Conservation (phyloP, 2,329 filamentous ascomycete species). For the Botrytis galanthina region DNA sequence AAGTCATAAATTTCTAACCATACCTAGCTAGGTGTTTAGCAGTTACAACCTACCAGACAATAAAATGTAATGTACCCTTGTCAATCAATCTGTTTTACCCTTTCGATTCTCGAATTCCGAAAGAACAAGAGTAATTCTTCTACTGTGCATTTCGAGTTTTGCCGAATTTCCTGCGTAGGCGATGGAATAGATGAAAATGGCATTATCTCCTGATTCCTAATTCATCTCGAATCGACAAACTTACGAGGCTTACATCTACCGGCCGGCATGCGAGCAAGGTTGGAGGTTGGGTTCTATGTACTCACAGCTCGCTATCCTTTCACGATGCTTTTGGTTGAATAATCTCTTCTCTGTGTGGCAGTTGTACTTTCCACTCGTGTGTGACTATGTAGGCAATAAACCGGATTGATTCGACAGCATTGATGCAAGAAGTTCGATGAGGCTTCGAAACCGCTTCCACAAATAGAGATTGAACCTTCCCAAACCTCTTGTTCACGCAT, state of each 20-base stretch:
- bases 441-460: not conserved
- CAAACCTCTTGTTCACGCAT: constrained; percentile 2
- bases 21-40: not conserved
- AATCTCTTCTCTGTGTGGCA: not conserved
- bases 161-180: constrained; percentile 23
- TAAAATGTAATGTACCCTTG: not conserved
- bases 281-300: not conserved
- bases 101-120: not conserved
- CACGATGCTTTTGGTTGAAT: not conserved
- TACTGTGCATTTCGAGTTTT: not conserved
- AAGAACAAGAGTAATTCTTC: not conserved
- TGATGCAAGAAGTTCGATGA: not conserved
- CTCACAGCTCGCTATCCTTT: constrained; percentile 1
- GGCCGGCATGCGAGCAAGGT: constrained; percentile 17
- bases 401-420: not conserved
- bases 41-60: not conserved
- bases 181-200: constrained; percentile 7
- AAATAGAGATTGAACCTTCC: not conserved
- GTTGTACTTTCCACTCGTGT: not conserved
- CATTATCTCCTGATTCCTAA: constrained; percentile 20
- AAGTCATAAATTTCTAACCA: not conserved
- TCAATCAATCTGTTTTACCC: not conserved
- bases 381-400: not conserved
- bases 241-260: constrained; percentile 17
- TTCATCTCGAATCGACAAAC: constrained; percentile 9